A percentile compares a stretch with the other conserved stretches of the same genome.
Evolutionary conservation across 768 basidiomycete species (phyloP).

Genomic region (Lentinula detonsa): DNA sequence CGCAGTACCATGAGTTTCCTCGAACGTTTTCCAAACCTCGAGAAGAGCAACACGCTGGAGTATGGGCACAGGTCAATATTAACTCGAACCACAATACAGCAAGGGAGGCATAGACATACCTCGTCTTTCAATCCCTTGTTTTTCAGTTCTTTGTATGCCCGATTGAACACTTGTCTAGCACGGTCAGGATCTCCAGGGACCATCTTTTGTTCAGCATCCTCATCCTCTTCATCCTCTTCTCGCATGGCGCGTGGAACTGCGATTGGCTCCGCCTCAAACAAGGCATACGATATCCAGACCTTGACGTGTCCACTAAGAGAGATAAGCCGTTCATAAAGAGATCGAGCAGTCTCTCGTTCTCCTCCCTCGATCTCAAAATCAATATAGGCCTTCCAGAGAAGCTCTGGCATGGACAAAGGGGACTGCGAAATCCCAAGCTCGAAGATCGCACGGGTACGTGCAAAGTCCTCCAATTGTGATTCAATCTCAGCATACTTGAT

Average conservation of each 20-base stretch:
- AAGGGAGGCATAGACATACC: slow-evolving; percentile 36
- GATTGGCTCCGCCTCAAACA: slow-evolving; percentile 82
- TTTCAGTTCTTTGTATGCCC: slow-evolving; percentile 86
- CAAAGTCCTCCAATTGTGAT: slow-evolving; percentile 77
- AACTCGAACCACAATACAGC: neutral
- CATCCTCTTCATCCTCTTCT: slow-evolving; percentile 70
- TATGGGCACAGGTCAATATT: neutral
- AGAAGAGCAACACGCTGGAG: slow-evolving; percentile 82
- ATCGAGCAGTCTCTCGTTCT: slow-evolving; percentile 79
- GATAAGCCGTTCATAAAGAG: slow-evolving; percentile 84
- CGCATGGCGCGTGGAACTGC: slow-evolving; percentile 57
- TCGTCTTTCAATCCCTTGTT: slow-evolving; percentile 79
- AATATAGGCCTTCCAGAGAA: slow-evolving; percentile 92
- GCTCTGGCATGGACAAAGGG: slow-evolving; percentile 90
- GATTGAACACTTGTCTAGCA: slow-evolving; percentile 78
- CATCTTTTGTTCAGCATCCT: slow-evolving; percentile 53
- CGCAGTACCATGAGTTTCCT: slow-evolving; percentile 69
- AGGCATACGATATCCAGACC: slow-evolving; percentile 94
- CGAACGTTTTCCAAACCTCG: slow-evolving; percentile 94
- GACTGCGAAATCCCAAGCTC: slow-evolving; percentile 84
- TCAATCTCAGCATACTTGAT: slow-evolving; percentile 95
- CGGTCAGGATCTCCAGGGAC: slow-evolving; percentile 63
- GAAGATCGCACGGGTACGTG: slow-evolving; percentile 89
- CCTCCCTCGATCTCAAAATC: slow-evolving; percentile 96
- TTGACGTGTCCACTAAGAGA: slow-evolving; percentile 88